Base-by-base conservation (phyloP, 495 filamentous ascomycete genomes). In the Penicillium angulare region DNA sequence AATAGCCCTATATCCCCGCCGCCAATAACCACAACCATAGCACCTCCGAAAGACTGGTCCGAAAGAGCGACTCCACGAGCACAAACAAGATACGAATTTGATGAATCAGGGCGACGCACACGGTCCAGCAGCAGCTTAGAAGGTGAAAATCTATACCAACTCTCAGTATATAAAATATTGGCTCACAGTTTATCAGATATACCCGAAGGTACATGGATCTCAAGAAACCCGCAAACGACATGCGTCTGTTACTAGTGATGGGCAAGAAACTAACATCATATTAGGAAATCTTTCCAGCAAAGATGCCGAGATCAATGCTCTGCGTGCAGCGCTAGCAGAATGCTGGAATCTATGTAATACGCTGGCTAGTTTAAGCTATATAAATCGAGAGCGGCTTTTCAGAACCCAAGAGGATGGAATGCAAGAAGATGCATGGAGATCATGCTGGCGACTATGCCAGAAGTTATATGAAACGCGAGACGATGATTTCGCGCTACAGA, bases 291-390 rank as follows among this genome's bases (percentile, higher is more conserved):
- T 79, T 38, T 66, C 67, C 42, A 71, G 77, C 42, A 70, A 75
- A 45, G 80, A 83, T 32, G 75, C 83, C 39, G 89, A 95, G 64
- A 77, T 92, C 43, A 79, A 70, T 29, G 85, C 86, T 13, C 74
- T 95, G n/a, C 84, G 79, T 52, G 79, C 82, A 18, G 91, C 90
- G 0, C 76, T 96, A 9, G 82, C 84, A 53, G 91, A 95, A 73
- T 96, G 91, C 67, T 96, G 91, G 91, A 95, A 89, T 1, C 69
- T 96, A 29, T 96, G 91, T 69, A 96, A 95, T 66, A 95, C 91
- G 0, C 72, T 96, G 33, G 89, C 91, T 18, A 86, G 79, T 44
- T 76, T 96, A 21, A 95, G 90, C 69, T 89, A 86, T 16, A 87
- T 87, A 50, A 89, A 96, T 59, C 86, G 89, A 16, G 81, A 89